Base-by-base conservation (phyloP, 495 filamentous ascomycete genomes). In the Penicillium canescens region DNA sequence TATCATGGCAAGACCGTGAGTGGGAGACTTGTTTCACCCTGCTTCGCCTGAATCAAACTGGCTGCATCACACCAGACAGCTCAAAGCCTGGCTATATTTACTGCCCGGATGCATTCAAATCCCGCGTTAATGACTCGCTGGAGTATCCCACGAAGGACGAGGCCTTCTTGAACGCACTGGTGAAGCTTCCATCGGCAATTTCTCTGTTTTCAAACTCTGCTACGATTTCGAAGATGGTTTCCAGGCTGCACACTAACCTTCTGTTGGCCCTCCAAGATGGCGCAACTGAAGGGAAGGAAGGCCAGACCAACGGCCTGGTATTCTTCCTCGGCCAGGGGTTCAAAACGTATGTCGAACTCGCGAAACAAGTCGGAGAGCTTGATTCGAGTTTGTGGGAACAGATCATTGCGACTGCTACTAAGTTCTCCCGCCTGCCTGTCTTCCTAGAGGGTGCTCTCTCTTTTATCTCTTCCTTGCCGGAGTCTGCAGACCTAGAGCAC, bases 1-100 rank as follows among this genome's bases (percentile, higher is more conserved):
- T 79, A 6, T 84, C 88, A 49, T 96, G 91, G 91, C 75, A 75
- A 31, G 68, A 78, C 9, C 81, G 86, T 35, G 85, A 89, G 56
- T 76, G 83, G 53, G 79, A 86, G 59, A 75, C 92, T 26, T 89
- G 83, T 54, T 76, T 88, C 14, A 68, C 89, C 13, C 56, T 96
- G 16, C 86, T 90, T 3, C 83, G 82, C 16, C 78, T 96, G 57
- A 78, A 82, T 13, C 75, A 81, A 46, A 66, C 79, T 5, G 80
- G 78, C 5, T 78, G 73, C 33, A 65, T 78, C 16, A 72, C 73
- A 4, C 66, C 72, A 1, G 72, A 73, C 35, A 46, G 56, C 26
- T 65, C 78, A 2, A 81, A 78, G 14, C 73, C 81, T 46, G 84
- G 86, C 6, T 74, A 75, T 42, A 78, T 86, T 49, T 67, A 72